phyloP scores from a whole-genome alignment of 192 early-diverging fungal species.

The Backusella tarrabulga region DNA sequence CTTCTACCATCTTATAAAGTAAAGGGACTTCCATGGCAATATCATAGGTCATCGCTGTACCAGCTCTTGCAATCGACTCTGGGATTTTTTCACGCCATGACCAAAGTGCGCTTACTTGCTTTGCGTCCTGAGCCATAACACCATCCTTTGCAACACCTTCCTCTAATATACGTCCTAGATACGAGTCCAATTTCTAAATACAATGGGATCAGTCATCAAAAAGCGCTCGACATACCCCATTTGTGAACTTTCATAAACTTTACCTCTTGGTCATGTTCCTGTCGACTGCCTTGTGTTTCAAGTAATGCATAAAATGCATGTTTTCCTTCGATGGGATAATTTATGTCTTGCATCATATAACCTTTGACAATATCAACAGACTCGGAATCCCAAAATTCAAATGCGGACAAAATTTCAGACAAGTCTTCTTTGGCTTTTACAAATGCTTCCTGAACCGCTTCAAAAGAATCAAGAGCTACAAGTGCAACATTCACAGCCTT shows the following conservation, averaged over 20 bases:
- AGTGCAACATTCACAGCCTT: slow-evolving; percentile 72
- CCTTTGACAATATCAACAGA: slow-evolving; percentile 71
- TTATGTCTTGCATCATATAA: slow-evolving; percentile 56
- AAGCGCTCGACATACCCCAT: not conserved
- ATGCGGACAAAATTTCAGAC: slow-evolving; percentile 92
- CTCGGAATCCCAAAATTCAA: slow-evolving; percentile 92
- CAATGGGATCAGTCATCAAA: not conserved
- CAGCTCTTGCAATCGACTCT: slow-evolving; percentile 81
- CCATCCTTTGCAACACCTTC: slow-evolving; percentile 80
- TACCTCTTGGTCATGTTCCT: slow-evolving; percentile 86
- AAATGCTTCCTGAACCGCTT: slow-evolving; percentile 81
- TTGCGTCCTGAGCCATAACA: slow-evolving; percentile 82
- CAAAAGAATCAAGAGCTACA: slow-evolving; percentile 73
- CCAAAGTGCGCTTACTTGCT: slow-evolving; percentile 73
- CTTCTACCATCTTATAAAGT: slow-evolving; percentile 81
- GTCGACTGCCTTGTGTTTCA: slow-evolving; percentile 89
- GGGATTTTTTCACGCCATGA: slow-evolving; percentile 90
- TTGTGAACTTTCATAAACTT: not conserved
- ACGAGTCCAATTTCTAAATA: slow-evolving; percentile 63
- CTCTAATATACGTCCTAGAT: slow-evolving; percentile 76
- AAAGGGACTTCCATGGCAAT: slow-evolving; percentile 84
- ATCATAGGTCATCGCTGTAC: slow-evolving; percentile 93
- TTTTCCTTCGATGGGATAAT: slow-evolving; percentile 58
- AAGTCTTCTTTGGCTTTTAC: slow-evolving; percentile 71
- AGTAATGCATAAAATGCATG: slow-evolving; percentile 89